A percentile compares a stretch with the other conserved stretches of the same genome.
Evolutionary conservation across 2,329 filamentous ascomycete species (phyloP).

Genomic region (Myriosclerotinia curreyana): DNA sequence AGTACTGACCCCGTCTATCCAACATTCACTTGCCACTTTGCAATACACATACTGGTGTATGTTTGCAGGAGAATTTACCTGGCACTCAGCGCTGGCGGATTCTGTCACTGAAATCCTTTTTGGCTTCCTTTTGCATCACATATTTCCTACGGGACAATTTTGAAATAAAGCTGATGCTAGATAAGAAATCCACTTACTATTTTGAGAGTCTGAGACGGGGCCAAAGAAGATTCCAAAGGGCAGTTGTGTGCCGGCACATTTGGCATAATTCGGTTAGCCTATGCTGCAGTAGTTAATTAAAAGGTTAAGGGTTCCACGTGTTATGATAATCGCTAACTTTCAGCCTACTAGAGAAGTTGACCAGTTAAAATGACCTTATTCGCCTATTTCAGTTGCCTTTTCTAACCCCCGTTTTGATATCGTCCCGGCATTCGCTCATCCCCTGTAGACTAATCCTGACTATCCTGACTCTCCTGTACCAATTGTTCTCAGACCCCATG

Average conservation of each 20-base stretch:
- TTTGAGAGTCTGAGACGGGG: constrained; percentile 8
- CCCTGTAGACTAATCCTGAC: not conserved
- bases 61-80: not conserved
- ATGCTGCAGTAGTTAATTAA: constrained; percentile 10
- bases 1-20: not conserved
- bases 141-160: not conserved
- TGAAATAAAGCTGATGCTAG: constrained; percentile 1
- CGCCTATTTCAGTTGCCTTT: not conserved
- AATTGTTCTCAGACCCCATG: constrained; percentile 4
- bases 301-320: constrained; percentile 13
- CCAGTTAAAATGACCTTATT: constrained; percentile 2
- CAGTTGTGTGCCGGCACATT: not conserved
- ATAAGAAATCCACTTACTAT: constrained; percentile 9
- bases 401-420: not conserved
- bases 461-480: not conserved
- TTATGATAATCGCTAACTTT: constrained; percentile 2
- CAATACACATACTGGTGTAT: not conserved
- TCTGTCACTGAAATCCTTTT: not conserved
- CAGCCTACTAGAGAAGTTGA: not conserved
- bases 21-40: constrained; percentile 8
- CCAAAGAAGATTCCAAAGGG: constrained; percentile 9
- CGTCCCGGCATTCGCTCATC: constrained; percentile 13
- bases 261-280: constrained; percentile 8
- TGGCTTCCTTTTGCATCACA: too few species aligned
- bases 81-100: not conserved